Conservation (phyloP, 257 asterid genomes). For the Euphrasia confusa region DNA sequence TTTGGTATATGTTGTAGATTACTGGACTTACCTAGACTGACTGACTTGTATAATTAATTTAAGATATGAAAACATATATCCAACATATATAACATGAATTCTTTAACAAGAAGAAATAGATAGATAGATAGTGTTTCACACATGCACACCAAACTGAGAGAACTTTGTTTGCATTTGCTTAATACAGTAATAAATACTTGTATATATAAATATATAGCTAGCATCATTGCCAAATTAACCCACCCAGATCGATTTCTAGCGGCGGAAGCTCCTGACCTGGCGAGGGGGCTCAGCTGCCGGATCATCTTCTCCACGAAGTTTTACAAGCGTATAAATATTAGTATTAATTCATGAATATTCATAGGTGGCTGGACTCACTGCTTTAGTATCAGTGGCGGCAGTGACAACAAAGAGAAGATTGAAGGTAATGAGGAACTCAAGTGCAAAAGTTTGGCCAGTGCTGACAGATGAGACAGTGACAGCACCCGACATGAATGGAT, state of each 20-base stretch:
- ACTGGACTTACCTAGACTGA: too few relatives aligned
- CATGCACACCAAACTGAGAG: too few relatives aligned
- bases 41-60: too few relatives aligned
- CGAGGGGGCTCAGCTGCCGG: slow-evolving; percentile 30
- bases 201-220: not conserved
- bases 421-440: slow-evolving; percentile 81
- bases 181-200: too few relatives aligned
- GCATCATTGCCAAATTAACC: not conserved
- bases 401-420: slow-evolving; percentile 82
- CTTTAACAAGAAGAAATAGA: too few relatives aligned
- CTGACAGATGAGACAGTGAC: slow-evolving; percentile 71
- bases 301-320: slow-evolving; percentile 43
- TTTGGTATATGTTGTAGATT: too few relatives aligned
- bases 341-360: too few relatives aligned
- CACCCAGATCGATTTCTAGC: slow-evolving; percentile 20
- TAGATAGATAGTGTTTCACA: too few relatives aligned
- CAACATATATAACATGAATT: too few relatives aligned
- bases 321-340: slow-evolving; percentile 48
- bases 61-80: too few relatives aligned
- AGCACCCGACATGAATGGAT: slow-evolving; percentile 79
- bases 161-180: too few relatives aligned
- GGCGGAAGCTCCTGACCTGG: slow-evolving; percentile 59
- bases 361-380: slow-evolving; percentile 43
- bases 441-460: slow-evolving; percentile 78
- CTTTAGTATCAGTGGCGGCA: slow-evolving; percentile 88